phyloP scores from a whole-genome alignment of 345 rosid genomes.

The Eucalyptus sideroxylon region DNA sequence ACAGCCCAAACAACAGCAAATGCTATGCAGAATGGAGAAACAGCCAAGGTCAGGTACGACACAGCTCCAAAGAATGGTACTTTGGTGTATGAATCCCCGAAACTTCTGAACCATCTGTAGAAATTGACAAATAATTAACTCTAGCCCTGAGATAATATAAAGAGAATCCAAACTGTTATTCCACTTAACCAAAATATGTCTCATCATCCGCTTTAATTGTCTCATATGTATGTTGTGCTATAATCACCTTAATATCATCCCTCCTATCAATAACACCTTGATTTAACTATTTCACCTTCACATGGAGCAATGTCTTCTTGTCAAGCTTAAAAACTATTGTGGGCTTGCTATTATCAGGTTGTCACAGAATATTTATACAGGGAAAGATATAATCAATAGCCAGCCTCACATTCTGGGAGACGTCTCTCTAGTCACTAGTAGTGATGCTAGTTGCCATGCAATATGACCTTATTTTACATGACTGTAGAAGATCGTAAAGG shows the following conservation, averaged over 20 bases:
- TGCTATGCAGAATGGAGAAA: conserved; percentile 85
- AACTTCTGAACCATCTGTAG: conserved; percentile 71
- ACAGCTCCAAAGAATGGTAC: conserved; percentile 82
- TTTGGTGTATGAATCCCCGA: conserved; percentile 61
- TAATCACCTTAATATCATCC: not conserved
- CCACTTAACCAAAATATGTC: not conserved
- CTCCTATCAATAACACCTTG: not conserved
- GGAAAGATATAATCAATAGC: not conserved
- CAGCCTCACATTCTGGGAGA: not conserved
- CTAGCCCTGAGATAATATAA: not conserved
- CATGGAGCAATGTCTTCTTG: not conserved
- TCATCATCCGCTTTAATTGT: not conserved
- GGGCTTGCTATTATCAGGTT: not conserved
- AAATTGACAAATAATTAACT: not conserved
- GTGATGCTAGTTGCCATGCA: not conserved
- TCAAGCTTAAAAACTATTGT: not conserved
- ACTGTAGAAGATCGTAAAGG: not conserved
- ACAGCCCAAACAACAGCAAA: conserved; percentile 92
- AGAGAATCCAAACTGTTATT: not conserved
- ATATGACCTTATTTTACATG: not conserved
- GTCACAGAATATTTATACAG: not conserved
- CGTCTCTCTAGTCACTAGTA: not conserved
- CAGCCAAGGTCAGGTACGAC: conserved; percentile 75
- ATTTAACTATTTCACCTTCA: not conserved
- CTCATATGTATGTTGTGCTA: not conserved